These are phyloP conservation scores for Platanthera guangdongensis DNA, from an alignment of 106 monocot species.

Conservation along the genomic window DNA sequence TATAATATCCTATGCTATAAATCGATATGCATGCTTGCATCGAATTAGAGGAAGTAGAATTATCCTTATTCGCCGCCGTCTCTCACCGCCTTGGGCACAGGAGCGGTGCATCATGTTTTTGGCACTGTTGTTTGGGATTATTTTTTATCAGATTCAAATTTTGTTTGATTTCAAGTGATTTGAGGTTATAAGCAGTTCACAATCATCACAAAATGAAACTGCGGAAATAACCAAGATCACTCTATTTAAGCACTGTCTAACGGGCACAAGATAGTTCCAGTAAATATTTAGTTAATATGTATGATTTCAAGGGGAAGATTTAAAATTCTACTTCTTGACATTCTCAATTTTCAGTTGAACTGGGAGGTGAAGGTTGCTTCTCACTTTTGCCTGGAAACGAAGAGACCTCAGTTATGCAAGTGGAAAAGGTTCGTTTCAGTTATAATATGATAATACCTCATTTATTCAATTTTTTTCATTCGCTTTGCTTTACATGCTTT, in stretches of 20 bases:
- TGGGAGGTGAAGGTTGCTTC: neutral
- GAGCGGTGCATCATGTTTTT: too few relatives aligned
- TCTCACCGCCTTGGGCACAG: too few relatives aligned
- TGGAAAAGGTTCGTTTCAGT: neutral
- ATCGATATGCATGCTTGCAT: too few relatives aligned
- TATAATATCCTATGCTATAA: too few relatives aligned
- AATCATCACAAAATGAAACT: neutral
- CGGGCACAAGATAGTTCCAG: neutral
- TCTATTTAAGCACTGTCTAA: neutral
- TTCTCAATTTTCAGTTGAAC: neutral
- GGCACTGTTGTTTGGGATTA: neutral
- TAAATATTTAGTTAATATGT: neutral
- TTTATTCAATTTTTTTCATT: neutral
- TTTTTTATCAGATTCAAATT: neutral
- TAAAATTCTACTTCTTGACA: neutral
- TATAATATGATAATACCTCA: neutral
- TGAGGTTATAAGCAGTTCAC: neutral
- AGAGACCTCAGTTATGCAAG: neutral
- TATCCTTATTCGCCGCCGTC: too few relatives aligned
- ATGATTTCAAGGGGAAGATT: neutral
- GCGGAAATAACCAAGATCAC: neutral
- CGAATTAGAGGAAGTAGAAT: too few relatives aligned
- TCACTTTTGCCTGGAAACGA: neutral
- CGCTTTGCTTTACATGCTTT: too few relatives aligned
- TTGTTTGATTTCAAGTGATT: neutral